These are phyloP conservation scores for Cystobasidium ongulense DNA, from an alignment of 768 basidiomycete genomes.

Conservation along the genomic window DNA sequence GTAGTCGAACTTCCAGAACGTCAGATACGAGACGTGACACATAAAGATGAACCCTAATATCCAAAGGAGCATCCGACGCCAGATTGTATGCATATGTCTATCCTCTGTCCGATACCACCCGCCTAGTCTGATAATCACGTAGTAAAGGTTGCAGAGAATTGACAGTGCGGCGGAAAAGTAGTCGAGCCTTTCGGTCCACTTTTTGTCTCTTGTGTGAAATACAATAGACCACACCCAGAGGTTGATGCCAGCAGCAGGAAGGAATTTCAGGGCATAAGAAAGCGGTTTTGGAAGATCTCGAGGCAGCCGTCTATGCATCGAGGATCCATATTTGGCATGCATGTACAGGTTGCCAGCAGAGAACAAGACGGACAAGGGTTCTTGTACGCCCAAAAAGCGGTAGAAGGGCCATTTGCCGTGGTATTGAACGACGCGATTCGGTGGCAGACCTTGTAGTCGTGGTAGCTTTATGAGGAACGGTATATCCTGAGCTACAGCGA, in stretches of 20 bases:
- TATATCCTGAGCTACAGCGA: conserved; percentile 48
- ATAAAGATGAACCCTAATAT: conserved; percentile 56
- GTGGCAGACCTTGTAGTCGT: conserved; percentile 37
- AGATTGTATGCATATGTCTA: not conserved
- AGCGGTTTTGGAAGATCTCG: not conserved
- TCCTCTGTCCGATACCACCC: conserved; percentile 55
- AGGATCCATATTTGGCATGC: conserved; percentile 58
- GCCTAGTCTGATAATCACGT: conserved; percentile 65
- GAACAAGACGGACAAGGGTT: conserved; percentile 84
- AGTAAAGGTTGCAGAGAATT: conserved; percentile 73
- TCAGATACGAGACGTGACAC: conserved; percentile 70
- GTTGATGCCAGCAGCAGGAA: conserved; percentile 67
- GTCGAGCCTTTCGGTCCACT: conserved; percentile 77
- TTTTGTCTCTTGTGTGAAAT: conserved; percentile 86
- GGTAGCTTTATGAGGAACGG: not conserved
- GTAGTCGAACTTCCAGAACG: conserved; percentile 72
- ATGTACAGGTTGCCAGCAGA: conserved; percentile 74
- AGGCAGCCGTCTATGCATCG: conserved; percentile 45
- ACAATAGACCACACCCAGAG: conserved; percentile 87
- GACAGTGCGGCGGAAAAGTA: conserved; percentile 88
- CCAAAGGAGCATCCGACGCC: conserved; percentile 46
- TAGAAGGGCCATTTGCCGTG: conserved; percentile 97
- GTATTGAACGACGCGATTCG: conserved; percentile 59
- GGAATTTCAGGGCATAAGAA: conserved; percentile 51
- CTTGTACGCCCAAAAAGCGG: conserved; percentile 79